phyloP scores from a whole-genome alignment of 441 rosid genomes.

The Euphorbia corollata region DNA sequence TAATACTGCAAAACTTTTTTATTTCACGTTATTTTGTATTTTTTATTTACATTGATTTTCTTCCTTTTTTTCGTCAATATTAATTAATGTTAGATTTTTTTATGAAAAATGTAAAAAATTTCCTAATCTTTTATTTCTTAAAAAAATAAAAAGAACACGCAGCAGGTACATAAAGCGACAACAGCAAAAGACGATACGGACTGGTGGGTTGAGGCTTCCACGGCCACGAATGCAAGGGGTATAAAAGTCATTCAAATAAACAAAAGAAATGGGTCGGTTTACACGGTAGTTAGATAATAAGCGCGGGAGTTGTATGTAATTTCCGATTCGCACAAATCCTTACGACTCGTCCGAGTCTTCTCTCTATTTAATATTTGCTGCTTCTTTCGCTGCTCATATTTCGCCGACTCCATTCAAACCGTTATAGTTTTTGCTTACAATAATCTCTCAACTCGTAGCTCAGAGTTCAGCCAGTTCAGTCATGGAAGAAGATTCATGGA shows the following conservation, averaged over 20 bases:
- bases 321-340: background rate
- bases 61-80: too few species aligned
- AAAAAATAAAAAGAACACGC: background rate
- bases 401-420: conserved; percentile 2
- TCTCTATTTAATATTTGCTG: background rate
- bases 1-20: too few species aligned
- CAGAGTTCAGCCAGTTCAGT: background rate
- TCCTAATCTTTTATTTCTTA: too few species aligned
- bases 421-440: background rate
- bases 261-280: too few species aligned
- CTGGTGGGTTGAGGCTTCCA: conserved; percentile 15
- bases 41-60: too few species aligned
- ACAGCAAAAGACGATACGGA: background rate
- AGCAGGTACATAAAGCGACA: background rate
- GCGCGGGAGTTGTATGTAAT: conserved; percentile 10
- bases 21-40: too few species aligned
- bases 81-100: too few species aligned
- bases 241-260: background rate
- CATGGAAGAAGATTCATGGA: conserved; percentile 54
- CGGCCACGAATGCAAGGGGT: conserved; percentile 35
- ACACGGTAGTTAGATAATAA: background rate
- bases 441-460: background rate
- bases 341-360: background rate
- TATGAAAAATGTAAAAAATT: too few species aligned
- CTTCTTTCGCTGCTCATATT: background rate